Percentiles rank a stretch among this genome's conserved stretches.
These are phyloP conservation scores for Cladosporium sp. DNA, from an alignment of 2,329 filamentous ascomycete species.

Conservation along the genomic window DNA sequence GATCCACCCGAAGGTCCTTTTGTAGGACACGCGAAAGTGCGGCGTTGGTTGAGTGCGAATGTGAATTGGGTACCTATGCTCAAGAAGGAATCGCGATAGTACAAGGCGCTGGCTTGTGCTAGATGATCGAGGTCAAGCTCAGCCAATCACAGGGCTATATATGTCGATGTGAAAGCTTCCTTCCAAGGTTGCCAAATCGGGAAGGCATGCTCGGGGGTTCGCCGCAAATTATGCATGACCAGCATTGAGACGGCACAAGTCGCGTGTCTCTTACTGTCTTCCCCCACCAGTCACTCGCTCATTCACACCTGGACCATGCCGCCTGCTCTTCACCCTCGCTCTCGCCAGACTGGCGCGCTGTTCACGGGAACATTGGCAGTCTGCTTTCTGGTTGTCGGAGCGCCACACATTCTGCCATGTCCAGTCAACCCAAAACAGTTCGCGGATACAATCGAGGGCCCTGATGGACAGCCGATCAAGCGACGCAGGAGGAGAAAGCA, in stretches of 20 bases:
- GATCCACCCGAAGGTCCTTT: neutral
- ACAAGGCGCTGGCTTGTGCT: neutral
- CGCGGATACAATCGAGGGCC: constrained; percentile 60
- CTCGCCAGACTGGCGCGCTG: constrained; percentile 86
- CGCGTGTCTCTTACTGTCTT: neutral
- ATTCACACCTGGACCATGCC: constrained; percentile 61
- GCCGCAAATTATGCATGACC: constrained; percentile 17
- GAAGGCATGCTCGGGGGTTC: constrained; percentile 4
- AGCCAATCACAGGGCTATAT: neutral
- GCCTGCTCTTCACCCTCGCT: constrained; percentile 85
- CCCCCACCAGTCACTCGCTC: neutral
- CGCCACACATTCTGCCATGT: constrained; percentile 89
- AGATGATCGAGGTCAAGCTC: neutral
- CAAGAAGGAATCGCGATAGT: neutral
- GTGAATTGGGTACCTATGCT: neutral
- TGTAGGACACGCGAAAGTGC: neutral
- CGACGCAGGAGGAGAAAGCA: constrained; percentile 46
- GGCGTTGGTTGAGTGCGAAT: neutral
- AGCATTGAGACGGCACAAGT: constrained; percentile 2
- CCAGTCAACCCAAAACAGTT: constrained; percentile 74
- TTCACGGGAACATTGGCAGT: constrained; percentile 90
- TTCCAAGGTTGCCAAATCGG: neutral
- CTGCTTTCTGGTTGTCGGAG: constrained; percentile 86
- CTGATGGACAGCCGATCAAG: constrained; percentile 29
- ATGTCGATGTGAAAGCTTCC: neutral